A percentile compares a stretch with the other conserved stretches of the same genome.
Evolutionary conservation across 495 filamentous ascomycete species (phyloP).

Genomic region (Pyrenula massariospora): DNA sequence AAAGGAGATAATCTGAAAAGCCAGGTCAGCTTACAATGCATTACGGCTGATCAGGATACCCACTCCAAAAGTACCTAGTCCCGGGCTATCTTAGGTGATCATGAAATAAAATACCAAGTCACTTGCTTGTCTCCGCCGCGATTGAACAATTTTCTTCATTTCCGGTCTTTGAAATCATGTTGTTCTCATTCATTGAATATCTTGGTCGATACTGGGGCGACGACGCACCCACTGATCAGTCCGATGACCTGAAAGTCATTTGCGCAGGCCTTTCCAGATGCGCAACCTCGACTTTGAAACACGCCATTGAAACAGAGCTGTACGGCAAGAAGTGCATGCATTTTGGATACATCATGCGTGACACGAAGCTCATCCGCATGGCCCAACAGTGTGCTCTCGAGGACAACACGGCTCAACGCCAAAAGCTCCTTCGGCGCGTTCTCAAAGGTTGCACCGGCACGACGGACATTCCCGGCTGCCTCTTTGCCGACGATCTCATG

Average conservation of each 20-base stretch:
- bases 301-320: conserved; percentile 11
- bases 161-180: too few species aligned
- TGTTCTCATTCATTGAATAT: too few species aligned
- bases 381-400: conserved; percentile 8
- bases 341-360: conserved; percentile 8
- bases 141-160: too few species aligned
- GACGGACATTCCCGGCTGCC: conserved; percentile 11
- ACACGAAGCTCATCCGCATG: conserved; percentile 2
- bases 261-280: conserved; percentile 15
- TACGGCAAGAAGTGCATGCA: conserved; percentile 12
- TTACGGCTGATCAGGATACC: too few species aligned
- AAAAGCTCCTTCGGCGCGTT: conserved; percentile 11
- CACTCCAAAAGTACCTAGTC: too few species aligned
- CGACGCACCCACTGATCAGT: too few species aligned
- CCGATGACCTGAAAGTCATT: conserved; percentile 15
- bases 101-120: too few species aligned
- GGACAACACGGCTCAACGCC: conserved; percentile 7
- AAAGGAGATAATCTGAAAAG: too few species aligned
- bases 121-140: too few species aligned
- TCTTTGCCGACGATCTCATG: conserved; percentile 19
- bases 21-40: too few species aligned
- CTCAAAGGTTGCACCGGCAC: conserved; percentile 14
- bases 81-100: too few species aligned
- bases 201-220: too few species aligned
- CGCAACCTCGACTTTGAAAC: conserved; percentile 13